A percentile compares a stretch with the other conserved stretches of the same genome.
These are phyloP conservation scores for Neurospora hispaniola DNA, from an alignment of 495 filamentous ascomycete genomes.

Conservation along the genomic window DNA sequence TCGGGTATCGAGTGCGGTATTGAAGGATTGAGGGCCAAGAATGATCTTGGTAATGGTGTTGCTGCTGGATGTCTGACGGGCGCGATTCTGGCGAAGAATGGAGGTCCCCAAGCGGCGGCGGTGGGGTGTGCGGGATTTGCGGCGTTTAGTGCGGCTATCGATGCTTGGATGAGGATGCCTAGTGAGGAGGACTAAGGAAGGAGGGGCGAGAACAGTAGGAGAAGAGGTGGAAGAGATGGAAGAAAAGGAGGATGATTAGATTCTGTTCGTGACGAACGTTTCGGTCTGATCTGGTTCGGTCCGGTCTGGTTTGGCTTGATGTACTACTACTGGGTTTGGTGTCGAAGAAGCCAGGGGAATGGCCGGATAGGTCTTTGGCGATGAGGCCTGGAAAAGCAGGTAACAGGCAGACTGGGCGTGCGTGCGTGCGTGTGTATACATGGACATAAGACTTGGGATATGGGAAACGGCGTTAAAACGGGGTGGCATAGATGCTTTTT, in stretches of 20 bases:
- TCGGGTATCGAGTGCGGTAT: conserved; percentile 91
- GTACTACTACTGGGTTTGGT: neutral
- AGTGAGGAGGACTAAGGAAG: conserved; percentile 36
- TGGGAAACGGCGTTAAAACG: neutral
- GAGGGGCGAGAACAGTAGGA: neutral
- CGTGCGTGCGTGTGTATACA: neutral
- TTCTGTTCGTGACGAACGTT: neutral
- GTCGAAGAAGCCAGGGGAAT: neutral
- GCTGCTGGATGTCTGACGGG: conserved; percentile 86
- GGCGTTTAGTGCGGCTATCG: conserved; percentile 90
- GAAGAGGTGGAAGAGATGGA: neutral
- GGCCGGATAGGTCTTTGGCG: neutral
- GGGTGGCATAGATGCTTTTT: neutral
- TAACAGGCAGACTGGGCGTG: neutral
- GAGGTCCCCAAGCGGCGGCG: conserved; percentile 82
- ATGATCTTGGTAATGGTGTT: conserved; percentile 82
- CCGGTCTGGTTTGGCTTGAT: neutral
- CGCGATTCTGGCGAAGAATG: conserved; percentile 70
- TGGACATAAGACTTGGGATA: neutral
- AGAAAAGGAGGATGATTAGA: neutral
- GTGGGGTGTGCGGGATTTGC: conserved; percentile 91
- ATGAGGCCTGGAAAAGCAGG: neutral
- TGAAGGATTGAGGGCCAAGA: conserved; percentile 84
- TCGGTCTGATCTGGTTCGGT: neutral
- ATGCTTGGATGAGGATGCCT: conserved; percentile 71